Percentiles rank a stretch among this genome's conserved stretches.
phyloP scores from a whole-genome alignment of 2,329 filamentous ascomycete genomes.

The Xylariaceae sp. region DNA sequence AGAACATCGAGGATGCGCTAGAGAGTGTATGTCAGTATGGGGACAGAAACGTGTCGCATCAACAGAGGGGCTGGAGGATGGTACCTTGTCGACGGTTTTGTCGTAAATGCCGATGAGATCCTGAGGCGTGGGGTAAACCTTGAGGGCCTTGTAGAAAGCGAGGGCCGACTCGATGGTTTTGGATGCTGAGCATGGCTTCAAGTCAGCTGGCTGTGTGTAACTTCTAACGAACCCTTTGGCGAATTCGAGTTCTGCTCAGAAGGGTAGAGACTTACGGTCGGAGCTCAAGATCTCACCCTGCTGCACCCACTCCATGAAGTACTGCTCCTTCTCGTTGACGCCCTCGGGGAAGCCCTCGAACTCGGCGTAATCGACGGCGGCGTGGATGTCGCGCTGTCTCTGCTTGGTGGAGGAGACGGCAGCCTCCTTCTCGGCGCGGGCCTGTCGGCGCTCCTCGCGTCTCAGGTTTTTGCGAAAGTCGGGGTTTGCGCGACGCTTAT shows the following conservation, averaged over 20 bases:
- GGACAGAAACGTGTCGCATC: not conserved
- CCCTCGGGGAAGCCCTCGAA: constrained; percentile 88
- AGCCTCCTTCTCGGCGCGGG: constrained; percentile 67
- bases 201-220: not conserved
- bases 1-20: constrained; percentile 91
- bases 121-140: constrained; percentile 91
- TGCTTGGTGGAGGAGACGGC: constrained; percentile 60
- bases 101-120: constrained; percentile 97
- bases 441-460: constrained; percentile 70
- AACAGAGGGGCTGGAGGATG: constrained; percentile 6
- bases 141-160: constrained; percentile 96
- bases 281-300: constrained; percentile 77
- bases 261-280: constrained; percentile 60
- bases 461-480: constrained; percentile 66
- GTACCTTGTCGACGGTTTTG: constrained; percentile 93
- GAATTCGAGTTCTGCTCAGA: not conserved
- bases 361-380: constrained; percentile 74
- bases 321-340: constrained; percentile 89
- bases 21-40: constrained; percentile 2
- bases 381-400: constrained; percentile 71
- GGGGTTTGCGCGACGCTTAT: constrained; percentile 59
- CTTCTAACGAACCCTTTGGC: not conserved
- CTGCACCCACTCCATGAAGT: constrained; percentile 95
- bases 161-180: constrained; percentile 79
- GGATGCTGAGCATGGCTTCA: constrained; percentile 44